Evolutionary conservation across 805 yeast genomes (phyloP), one percentile per base, ranked within the genome.

Genomic region (Starmerella floricola): DNA sequence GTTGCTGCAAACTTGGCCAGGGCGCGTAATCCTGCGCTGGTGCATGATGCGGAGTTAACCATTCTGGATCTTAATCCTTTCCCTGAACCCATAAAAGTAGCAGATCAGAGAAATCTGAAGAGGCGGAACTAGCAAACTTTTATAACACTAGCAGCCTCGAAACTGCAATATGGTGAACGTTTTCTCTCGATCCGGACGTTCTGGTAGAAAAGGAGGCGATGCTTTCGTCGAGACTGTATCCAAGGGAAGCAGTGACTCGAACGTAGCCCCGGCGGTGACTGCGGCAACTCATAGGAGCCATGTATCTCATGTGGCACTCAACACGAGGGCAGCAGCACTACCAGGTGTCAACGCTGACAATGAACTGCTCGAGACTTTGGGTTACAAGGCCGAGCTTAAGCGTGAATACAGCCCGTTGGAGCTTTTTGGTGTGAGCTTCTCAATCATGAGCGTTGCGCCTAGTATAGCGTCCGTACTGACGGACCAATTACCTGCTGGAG

Each of bases 361-460:
- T 36, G 52, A 48, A 29, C 44, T 59, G 28, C 55, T 62, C 37
- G 55, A 53, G 44, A 74, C 74, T 47, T 72, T 79, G 41, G 87
- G 87, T 8, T 79, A 79, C 58, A 76, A 76, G 55, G 79, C 77
- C 55, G 86, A 79, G 54, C 62, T 79, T 38, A 66, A 66, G 35
- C 70, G 87, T 57, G 68, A 68, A 30, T 79, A 76, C 54, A 65
- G 77, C 2, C 72, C 79, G 1, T 45, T 74, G 33, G 80, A 76
- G 57, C 76, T 77, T 18, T 79, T 79, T 55, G 83, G 82, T 42
- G 73, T 78, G 43, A 80, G 84, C 3, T 78, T 76, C 54, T 70
- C 78, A 16, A 77, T 79, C 55, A 78, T 79, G 84, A 81, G 84
- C 8, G 59, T 79, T 36, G 62, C 78, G 32, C 65, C 64, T 8